phyloP scores from a whole-genome alignment of 441 rosid genomes.

The Pelargonium australe region DNA sequence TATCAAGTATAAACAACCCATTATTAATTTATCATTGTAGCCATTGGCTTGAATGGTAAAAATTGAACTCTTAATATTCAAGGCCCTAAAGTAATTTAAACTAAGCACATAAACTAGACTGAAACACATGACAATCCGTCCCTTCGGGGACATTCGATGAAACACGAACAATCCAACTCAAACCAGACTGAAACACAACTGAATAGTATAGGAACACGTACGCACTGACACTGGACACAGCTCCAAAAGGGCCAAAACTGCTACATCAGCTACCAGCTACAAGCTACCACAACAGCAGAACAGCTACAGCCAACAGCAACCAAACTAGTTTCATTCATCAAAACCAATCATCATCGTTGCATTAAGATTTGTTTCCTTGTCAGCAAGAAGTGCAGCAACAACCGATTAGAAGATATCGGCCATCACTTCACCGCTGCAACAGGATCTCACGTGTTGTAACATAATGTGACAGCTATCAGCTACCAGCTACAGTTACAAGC shows the following conservation, averaged over 20 bases:
- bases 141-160: too few relatives aligned
- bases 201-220: too few relatives aligned
- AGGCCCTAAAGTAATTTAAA: too few relatives aligned
- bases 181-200: too few relatives aligned
- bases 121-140: too few relatives aligned
- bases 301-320: not conserved
- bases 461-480: not conserved
- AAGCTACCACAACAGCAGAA: not conserved
- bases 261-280: not conserved
- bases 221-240: not conserved
- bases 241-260: not conserved
- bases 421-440: constrained; percentile 8
- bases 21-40: too few relatives aligned
- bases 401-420: not conserved
- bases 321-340: not conserved
- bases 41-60: too few relatives aligned
- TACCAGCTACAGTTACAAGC: not conserved
- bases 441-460: constrained; percentile 5
- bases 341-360: not conserved
- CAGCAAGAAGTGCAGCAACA: not conserved
- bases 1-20: too few relatives aligned
- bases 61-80: too few relatives aligned
- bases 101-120: too few relatives aligned
- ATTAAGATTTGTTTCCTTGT: not conserved
- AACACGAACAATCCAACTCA: too few relatives aligned